Conservation (phyloP, 2,329 filamentous ascomycete species). For the Talaromyces albobiverticillius region DNA sequence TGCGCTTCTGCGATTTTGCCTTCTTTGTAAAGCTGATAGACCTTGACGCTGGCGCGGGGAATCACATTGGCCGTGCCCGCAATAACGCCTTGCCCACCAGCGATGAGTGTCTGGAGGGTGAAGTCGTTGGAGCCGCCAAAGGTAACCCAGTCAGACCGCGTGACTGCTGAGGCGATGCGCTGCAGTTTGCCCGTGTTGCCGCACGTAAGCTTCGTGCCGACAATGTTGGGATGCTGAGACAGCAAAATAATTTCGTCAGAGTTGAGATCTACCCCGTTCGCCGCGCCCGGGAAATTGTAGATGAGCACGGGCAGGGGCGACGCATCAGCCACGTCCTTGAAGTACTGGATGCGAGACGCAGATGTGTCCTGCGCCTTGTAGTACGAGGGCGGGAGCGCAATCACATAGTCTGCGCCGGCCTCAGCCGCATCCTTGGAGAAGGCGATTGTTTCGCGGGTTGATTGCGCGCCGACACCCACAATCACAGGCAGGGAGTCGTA, state of each 20-base stretch:
- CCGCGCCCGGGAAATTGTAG: constrained; percentile 71
- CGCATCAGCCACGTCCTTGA: constrained; percentile 60
- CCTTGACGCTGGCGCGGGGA: constrained; percentile 74
- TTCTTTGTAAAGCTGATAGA: constrained; percentile 72
- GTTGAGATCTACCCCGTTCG: constrained; percentile 64
- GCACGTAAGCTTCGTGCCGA: constrained; percentile 70
- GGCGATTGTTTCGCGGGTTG: constrained; percentile 68
- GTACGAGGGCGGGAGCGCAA: constrained; percentile 74
- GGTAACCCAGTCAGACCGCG: constrained; percentile 64
- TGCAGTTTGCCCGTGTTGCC: constrained; percentile 72
- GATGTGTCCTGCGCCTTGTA: constrained; percentile 66
- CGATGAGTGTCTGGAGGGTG: constrained; percentile 74
- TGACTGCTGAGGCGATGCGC: constrained; percentile 53
- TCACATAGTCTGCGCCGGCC: constrained; percentile 70
- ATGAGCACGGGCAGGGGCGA: constrained; percentile 64
- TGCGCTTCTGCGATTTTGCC: constrained; percentile 74
- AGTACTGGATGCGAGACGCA: constrained; percentile 61
- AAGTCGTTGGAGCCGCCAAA: constrained; percentile 89
- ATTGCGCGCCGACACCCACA: constrained; percentile 72
- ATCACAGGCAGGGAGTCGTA: constrained; percentile 70
- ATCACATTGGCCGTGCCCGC: constrained; percentile 82
- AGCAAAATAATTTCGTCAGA: constrained; percentile 62
- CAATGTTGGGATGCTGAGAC: constrained; percentile 61
- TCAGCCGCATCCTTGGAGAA: constrained; percentile 67
- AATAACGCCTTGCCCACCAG: constrained; percentile 79